These are phyloP conservation scores for Alternaria dauci DNA, from an alignment of 2,329 filamentous ascomycete species.

Conservation along the genomic window DNA sequence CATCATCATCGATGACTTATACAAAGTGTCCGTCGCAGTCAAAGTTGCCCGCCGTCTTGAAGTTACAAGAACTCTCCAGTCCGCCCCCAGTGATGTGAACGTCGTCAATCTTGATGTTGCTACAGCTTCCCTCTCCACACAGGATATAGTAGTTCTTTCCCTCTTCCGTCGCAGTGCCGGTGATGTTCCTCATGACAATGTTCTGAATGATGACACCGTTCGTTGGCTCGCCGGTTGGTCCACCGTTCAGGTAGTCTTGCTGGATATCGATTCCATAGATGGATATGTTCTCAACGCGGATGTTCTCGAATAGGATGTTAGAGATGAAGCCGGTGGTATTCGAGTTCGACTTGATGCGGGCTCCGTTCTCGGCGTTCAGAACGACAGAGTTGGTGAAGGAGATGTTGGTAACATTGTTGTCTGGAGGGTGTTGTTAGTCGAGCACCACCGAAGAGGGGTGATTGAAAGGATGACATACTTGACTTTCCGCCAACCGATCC, in stretches of 20 bases:
- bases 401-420: conserved; percentile 50
- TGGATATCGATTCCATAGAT: conserved; percentile 60
- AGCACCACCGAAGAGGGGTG: no score
- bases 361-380: conserved; percentile 60
- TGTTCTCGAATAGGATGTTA: conserved; percentile 26
- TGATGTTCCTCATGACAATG: conserved; percentile 52
- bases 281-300: conserved; percentile 50
- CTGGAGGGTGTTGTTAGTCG: neutral
- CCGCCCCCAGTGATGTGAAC: conserved; percentile 52
- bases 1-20: neutral
- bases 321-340: conserved; percentile 56
- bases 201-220: conserved; percentile 56
- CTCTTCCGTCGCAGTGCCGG: conserved; percentile 42
- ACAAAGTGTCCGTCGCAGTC: conserved; percentile 33
- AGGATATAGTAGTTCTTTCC: conserved; percentile 60
- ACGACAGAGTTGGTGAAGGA: conserved; percentile 59
- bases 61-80: conserved; percentile 42
- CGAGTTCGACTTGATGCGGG: conserved; percentile 64
- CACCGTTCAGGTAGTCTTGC: conserved; percentile 60
- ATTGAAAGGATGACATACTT: conserved; percentile 10
- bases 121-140: conserved; percentile 61
- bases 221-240: conserved; percentile 54
- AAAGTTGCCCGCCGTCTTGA: conserved; percentile 38
- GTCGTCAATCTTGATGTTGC: conserved; percentile 61
- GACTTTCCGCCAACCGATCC: conserved; percentile 59